Base-by-base conservation (phyloP, 2,329 filamentous ascomycete species). In the Curvularia spicifera region DNA sequence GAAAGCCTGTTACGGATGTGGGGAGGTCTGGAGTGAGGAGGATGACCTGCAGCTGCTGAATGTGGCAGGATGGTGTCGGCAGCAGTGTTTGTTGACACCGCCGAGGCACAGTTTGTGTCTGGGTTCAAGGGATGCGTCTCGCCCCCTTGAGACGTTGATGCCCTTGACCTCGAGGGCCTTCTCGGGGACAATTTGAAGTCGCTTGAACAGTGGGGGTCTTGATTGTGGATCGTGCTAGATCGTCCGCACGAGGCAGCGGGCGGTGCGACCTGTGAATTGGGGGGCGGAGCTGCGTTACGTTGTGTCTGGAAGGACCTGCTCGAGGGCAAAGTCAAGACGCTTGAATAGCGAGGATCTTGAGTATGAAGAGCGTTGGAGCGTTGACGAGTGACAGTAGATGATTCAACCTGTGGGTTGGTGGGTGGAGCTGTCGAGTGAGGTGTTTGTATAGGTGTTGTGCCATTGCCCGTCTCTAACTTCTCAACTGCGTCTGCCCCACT, bases 91-190 rank as follows among this genome's bases (percentile, higher is more conserved):
- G 65, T 75, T 44, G 71, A 73, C 24, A 71, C 74, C 31, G 75
- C 71, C 79, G 78, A 82, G 33, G 80, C 78, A 63, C 80, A 82
- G 64, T 79, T 81, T 65, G 79, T 78, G 59, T 81, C 79, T 20
- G 71, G 71, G 59, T 82, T 82, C 79, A 79, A 81, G n/a, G 79
- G 79, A 28, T 79, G 74, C 44, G 75, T 78, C 53, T 76, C 76
- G 5, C 74, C 71, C 51, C 60, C 57, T 31, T 69, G 70, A 7
- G 66, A 67, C 10, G 67, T 71, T 10, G 62, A 66, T 10, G 55
- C 53, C 40, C 69, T 55, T n/a, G 72, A 75, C 20, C 65, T 68
- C 39, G 69, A 47, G 9, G 72, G 74, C 51, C 69, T 65, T 29
- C 62, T 68, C 24, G 64, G 64, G 5, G 71, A 69, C 35, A 71